phyloP scores from a whole-genome alignment of 1,139 yeast genomes.

The Taphrina confusa region DNA sequence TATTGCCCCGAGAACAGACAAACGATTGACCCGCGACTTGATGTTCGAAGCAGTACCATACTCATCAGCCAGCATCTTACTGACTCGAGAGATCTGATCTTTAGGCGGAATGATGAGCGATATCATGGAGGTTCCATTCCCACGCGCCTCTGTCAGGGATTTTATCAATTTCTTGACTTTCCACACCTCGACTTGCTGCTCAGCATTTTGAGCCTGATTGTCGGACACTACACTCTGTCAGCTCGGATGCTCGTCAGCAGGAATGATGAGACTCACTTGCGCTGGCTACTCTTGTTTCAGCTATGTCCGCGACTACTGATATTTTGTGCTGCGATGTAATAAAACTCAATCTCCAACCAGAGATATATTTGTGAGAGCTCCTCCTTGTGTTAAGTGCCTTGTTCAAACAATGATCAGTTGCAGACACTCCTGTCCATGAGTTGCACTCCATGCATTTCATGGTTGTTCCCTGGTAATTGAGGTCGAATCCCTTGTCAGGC shows the following conservation, averaged over 20 bases:
- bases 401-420: no score
- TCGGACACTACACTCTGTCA: constrained; percentile 19
- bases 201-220: constrained; percentile 56
- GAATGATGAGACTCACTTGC: background rate
- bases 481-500: no score
- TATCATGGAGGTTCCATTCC: constrained; percentile 98
- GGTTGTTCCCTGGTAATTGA: no score
- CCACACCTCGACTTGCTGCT: constrained; percentile 97
- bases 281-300: background rate
- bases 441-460: no score
- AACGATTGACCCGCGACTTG: constrained; percentile 93
- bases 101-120: constrained; percentile 90
- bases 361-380: no score
- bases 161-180: constrained; percentile 73
- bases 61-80: constrained; percentile 94
- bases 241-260: background rate
- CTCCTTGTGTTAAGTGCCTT: no score
- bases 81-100: constrained; percentile 84
- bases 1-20: constrained; percentile 92
- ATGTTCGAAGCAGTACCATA: constrained; percentile 98
- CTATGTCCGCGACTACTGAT: background rate
- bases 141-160: constrained; percentile 36
- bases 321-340: background rate
- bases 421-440: no score
- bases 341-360: no score